Conservation (phyloP, 352 stramenopile species). For the Globisporangium uncinulatum region DNA sequence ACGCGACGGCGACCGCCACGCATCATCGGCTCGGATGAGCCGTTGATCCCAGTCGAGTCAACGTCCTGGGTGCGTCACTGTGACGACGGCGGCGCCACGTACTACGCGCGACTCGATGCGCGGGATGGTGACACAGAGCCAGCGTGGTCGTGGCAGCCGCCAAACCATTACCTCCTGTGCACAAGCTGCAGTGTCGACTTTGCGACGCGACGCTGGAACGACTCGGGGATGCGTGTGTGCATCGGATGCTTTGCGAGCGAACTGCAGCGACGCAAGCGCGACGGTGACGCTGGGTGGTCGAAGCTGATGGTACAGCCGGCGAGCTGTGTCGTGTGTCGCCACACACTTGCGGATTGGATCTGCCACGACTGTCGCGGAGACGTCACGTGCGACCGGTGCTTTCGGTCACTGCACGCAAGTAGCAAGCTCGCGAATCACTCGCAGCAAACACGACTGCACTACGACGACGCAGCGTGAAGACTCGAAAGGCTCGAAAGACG, state of each 20-base stretch:
- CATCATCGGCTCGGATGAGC: slow-evolving; percentile 47
- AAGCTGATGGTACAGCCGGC: slow-evolving; percentile 52
- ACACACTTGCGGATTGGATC: slow-evolving; percentile 28
- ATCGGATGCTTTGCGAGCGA: slow-evolving; percentile 53
- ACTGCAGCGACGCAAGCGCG: neutral
- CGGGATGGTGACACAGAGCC: neutral
- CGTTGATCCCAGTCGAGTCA: slow-evolving; percentile 48
- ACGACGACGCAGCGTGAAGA: too few species aligned
- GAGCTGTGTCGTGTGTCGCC: slow-evolving; percentile 59
- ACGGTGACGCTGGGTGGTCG: slow-evolving; percentile 24
- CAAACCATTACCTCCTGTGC: slow-evolving; percentile 56
- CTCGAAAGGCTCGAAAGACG: too few species aligned
- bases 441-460: neutral
- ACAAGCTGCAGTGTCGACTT: slow-evolving; percentile 41
- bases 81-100: slow-evolving; percentile 37
- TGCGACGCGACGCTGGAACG: slow-evolving; percentile 41
- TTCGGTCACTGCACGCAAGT: slow-evolving; percentile 36
- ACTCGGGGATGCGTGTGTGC: slow-evolving; percentile 42
- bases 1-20: slow-evolving; percentile 27
- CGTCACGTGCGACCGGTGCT: slow-evolving; percentile 44
- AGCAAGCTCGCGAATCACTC: slow-evolving; percentile 15
- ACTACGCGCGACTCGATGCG: slow-evolving; percentile 41
- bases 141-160: slow-evolving; percentile 27
- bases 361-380: slow-evolving; percentile 55
- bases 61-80: slow-evolving; percentile 51